Evolutionary conservation across 75 land plant species (phyloP), one percentile per base, ranked within the genome.

Genomic region (Picea glauca): DNA sequence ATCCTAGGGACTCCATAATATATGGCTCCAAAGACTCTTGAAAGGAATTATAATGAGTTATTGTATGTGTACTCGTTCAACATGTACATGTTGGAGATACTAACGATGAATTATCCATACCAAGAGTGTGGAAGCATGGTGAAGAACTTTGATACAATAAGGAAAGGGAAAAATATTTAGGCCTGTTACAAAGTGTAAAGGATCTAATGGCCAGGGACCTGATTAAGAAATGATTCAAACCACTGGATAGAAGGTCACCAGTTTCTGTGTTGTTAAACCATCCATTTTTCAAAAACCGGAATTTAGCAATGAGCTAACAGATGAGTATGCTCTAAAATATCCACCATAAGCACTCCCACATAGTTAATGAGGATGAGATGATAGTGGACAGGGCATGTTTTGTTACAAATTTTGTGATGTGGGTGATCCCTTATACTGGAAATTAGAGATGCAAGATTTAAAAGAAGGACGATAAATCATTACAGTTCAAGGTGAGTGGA

Each of bases 51-150:
- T 82, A 90, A 90, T 68, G 95, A 94, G 83, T 89, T 94, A 1
- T 95, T 94, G 15, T 95, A 94, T 75, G 84, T 94, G 6, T 92
- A 94, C 86, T 90, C 95, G 5, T 94, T 92, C 77, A 95, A 93
- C 57, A 92, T 94, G 98, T 94, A 95, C 76, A 72, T 94, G 30
- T 78, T 94, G 58, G 98, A 94, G 87, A 94, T 94, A 95, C 85
- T 92, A 21, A 94, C 95, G 7, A 80, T 86, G 58, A 95, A 94
- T 46, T 92, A 89, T 75, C 98, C 98, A 26, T 94, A 94, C 77
- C 85, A 91, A 74, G 98, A 94, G 76, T 92, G 98, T 77, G 68
- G 81, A 15, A 94, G 90, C 68, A 88, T 93, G 31, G 95, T 91
- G 5, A 93, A 90, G 77, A 94, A 90, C 26, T 94, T 89, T 81